Base-by-base conservation (phyloP, 2,329 filamentous ascomycete genomes). In the Neonectria ditissima region DNA sequence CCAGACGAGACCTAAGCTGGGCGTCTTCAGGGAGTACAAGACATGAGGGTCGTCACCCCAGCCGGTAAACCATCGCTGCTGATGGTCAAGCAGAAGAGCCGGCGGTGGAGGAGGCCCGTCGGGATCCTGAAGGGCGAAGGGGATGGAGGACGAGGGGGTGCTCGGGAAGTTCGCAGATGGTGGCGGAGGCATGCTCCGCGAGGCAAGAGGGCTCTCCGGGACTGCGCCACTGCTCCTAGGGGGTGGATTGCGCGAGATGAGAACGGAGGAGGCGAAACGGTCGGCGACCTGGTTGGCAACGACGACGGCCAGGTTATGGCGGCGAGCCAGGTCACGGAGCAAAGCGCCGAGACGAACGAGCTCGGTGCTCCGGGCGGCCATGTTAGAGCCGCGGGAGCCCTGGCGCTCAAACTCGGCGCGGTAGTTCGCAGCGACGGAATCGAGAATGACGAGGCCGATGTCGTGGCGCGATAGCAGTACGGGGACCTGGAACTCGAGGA, bases 271-370 rank as follows among this genome's bases (percentile, higher is more conserved):
- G 56, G 74, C 68, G 71, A 99, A 97, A 5, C 94, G 90, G 79
- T 99, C 96, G 6, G 93, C 92, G 30, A 99, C 95, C 78, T 99
- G 96, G 76, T 99, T 99, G 5, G 95, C 92, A 3, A 97, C 92
- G 1, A 99, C 94, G 28, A 99, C 85, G 24, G 94, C 94, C 48
- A 97, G 83, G 68, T 91, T 85, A 73, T 97, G 83, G 44, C 86
- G 87, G 39, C 87, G 86, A 1, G 96, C 96, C 1, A 98, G 81
- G 41, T 90, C 86, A 37, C 94, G 88, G 22, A 99, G 83, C 54
- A 93, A 83, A 43, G 90, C 87, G 37, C 95, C 92, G 2, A 97
- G 82, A 30, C 90, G 89, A 16, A 93, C 86, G 55, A 99, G 87
- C 74, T 97, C 92, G 54, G 87, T 84, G 67, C 91, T 90, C 65